These are phyloP conservation scores for Solanum sparsipilum DNA, from an alignment of 257 asterid species.

Conservation along the genomic window DNA sequence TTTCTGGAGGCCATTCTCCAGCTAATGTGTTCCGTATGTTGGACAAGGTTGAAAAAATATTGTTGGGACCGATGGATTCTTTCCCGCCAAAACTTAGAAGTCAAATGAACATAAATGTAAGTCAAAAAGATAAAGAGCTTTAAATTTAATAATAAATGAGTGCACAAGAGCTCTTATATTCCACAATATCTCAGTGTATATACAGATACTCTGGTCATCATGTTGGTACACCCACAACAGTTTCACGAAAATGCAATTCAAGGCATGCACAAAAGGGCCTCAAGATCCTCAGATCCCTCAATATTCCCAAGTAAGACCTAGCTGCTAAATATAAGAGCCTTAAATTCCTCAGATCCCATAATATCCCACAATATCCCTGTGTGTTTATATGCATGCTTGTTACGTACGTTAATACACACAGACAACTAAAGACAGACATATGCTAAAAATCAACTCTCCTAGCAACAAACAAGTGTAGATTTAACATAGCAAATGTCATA, in stretches of 20 bases:
- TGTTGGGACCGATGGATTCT: constrained; percentile 51
- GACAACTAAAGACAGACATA: neutral
- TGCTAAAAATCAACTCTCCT: neutral
- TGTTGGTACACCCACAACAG: neutral
- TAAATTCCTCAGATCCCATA: neutral
- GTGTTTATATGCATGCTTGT: neutral
- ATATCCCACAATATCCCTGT: neutral
- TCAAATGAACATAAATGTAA: constrained; percentile 9
- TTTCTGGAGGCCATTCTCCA: constrained; percentile 93
- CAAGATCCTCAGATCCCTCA: neutral
- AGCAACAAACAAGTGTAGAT: neutral
- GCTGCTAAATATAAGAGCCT: neutral
- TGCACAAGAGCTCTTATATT: neutral
- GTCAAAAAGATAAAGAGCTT: neutral
- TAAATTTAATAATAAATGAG: neutral
- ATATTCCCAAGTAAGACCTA: neutral
- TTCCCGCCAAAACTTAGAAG: constrained; percentile 59
- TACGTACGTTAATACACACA: neutral
- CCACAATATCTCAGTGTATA: neutral
- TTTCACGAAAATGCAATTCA: neutral
- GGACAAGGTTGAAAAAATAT: constrained; percentile 47
- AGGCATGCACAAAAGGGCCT: neutral
- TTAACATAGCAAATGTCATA: neutral
- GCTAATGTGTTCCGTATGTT: constrained; percentile 67
- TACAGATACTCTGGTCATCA: neutral